Conservation (phyloP, 2,329 filamentous ascomycete genomes). For the Fusarium sp. region DNA sequence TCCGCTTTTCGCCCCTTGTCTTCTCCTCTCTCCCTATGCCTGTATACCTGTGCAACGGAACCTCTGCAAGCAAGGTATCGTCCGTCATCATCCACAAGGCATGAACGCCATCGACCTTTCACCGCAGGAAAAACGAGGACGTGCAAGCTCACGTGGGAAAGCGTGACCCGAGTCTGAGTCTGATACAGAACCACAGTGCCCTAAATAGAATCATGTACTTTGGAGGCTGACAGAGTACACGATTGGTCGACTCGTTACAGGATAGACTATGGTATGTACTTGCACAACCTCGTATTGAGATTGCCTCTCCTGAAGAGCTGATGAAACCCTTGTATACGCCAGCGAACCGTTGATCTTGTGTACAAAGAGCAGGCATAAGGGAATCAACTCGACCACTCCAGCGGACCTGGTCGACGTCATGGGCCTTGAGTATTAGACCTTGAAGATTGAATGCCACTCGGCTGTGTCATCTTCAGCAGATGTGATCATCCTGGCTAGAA, state of each 20-base stretch:
- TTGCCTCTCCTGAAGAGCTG: constrained; percentile 13
- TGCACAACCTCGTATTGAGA: constrained; percentile 37
- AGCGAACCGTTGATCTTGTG: constrained; percentile 9
- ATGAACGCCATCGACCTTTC: constrained; percentile 44
- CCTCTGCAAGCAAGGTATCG: constrained; percentile 25
- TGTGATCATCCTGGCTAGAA: neutral
- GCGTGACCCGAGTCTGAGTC: constrained; percentile 25
- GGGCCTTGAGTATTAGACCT: neutral
- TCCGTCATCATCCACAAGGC: constrained; percentile 17
- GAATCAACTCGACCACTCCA: neutral
- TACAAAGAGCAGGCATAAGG: constrained; percentile 16
- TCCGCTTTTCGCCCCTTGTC: neutral
- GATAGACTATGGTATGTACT: neutral
- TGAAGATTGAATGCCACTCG: neutral
- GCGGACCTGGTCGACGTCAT: constrained; percentile 23
- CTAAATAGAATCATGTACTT: constrained; percentile 36
- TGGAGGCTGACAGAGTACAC: constrained; percentile 4
- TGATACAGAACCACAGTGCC: neutral
- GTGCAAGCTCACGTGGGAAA: constrained; percentile 37
- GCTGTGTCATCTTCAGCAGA: neutral
- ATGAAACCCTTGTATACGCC: constrained; percentile 8
- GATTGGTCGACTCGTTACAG: constrained; percentile 30
- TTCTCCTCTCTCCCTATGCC: neutral
- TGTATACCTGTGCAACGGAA: constrained; percentile 24
- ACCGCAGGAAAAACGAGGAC: constrained; percentile 34